A percentile compares a stretch with the other conserved stretches of the same genome.
Evolutionary conservation across 148 eudicot genomes (phyloP).

Genomic region (Silene uniflora): DNA sequence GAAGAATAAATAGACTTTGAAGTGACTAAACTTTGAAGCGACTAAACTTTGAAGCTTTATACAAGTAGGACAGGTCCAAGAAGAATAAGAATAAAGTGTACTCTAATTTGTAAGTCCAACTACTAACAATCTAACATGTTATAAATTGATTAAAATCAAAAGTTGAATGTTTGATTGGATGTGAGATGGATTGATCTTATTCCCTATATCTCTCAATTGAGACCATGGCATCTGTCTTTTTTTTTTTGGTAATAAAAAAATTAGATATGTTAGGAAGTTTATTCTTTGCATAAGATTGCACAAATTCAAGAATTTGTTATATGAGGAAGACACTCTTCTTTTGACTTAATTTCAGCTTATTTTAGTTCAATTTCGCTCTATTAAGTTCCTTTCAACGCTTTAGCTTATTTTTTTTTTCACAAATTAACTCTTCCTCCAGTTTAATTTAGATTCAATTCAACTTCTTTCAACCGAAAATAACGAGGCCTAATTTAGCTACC

Average conservation of each 20-base stretch:
- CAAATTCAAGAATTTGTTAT: too few relatives aligned
- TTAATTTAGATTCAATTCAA: too few relatives aligned
- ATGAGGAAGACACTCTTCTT: too few relatives aligned
- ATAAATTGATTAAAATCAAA: not conserved
- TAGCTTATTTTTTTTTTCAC: too few relatives aligned
- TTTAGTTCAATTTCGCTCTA: too few relatives aligned
- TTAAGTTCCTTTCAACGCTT: too few relatives aligned
- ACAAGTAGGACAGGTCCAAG: slow-evolving; percentile 10
- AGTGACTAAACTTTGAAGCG: slow-evolving; percentile 4
- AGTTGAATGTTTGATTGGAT: slow-evolving; percentile 3
- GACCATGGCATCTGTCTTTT: not conserved
- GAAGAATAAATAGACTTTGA: slow-evolving; percentile 16
- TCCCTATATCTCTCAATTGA: slow-evolving; percentile 12
- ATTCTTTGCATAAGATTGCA: not conserved
- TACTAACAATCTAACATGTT: not conserved
- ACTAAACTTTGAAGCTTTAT: slow-evolving; percentile 6
- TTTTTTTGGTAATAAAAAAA: not conserved
- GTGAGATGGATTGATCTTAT: slow-evolving; percentile 15
- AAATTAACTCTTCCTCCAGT: too few relatives aligned
- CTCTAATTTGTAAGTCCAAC: not conserved
- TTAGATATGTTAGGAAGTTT: not conserved
- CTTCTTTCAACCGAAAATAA: too few relatives aligned
- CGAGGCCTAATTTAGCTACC: too few relatives aligned
- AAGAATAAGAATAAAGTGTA: slow-evolving; percentile 32
- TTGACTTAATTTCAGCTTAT: too few relatives aligned